Evolutionary conservation across 768 basidiomycete species (phyloP).

Genomic region (Panus rudis): DNA sequence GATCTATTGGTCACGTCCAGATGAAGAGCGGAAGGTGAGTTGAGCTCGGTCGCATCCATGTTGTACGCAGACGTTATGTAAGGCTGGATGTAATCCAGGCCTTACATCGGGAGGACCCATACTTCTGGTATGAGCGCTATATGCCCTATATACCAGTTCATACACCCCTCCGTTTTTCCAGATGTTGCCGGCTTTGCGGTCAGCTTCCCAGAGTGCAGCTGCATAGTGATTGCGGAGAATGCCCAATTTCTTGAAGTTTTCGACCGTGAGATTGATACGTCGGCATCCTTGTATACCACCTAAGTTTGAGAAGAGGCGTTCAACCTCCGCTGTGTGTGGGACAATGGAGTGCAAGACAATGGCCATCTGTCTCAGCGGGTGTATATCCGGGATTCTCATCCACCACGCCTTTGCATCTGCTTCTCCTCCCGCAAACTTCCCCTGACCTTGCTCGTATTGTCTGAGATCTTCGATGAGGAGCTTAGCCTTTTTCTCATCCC

Average conservation of each 20-base stretch:
- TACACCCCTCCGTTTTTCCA: too few species aligned
- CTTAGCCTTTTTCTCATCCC: slow-evolving; percentile 15
- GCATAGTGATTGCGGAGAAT: slow-evolving; percentile 14
- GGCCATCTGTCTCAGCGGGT: slow-evolving; percentile 13
- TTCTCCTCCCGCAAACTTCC: slow-evolving; percentile 18
- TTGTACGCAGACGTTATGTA: too few species aligned
- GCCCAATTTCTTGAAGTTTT: slow-evolving; percentile 12
- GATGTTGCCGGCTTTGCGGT: too few species aligned
- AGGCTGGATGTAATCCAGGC: too few species aligned
- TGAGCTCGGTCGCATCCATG: too few species aligned
- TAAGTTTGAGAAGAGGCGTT: slow-evolving; percentile 19
- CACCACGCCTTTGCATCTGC: slow-evolving; percentile 22
- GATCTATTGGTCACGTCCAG: too few species aligned
- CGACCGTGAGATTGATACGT: slow-evolving; percentile 14
- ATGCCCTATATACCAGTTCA: too few species aligned
- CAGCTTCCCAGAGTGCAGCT: too few species aligned
- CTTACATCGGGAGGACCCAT: too few species aligned
- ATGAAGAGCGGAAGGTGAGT: too few species aligned
- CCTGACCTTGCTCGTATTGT: slow-evolving; percentile 16
- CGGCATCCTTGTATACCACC: slow-evolving; percentile 15
- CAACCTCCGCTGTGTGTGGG: slow-evolving; percentile 24
- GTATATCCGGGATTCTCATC: slow-evolving; percentile 10
- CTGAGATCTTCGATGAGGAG: slow-evolving; percentile 19
- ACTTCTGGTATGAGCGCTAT: too few species aligned
- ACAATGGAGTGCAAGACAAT: slow-evolving; percentile 20